A percentile compares a stretch with the other conserved stretches of the same genome.
phyloP scores from a whole-genome alignment of 306 rosid species.

The Sicyos edulis region DNA sequence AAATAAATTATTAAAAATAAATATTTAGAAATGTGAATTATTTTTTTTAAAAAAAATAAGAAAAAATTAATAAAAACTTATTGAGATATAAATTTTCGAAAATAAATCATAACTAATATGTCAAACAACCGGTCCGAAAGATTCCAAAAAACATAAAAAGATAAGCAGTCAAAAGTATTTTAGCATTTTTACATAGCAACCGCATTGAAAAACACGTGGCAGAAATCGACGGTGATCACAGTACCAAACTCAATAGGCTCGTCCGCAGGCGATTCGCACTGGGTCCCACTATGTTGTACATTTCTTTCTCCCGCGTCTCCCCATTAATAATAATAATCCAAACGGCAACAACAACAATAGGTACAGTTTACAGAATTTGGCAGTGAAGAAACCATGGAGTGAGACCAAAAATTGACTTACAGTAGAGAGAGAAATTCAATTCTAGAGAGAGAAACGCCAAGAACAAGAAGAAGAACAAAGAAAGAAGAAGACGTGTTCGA shows the following conservation, averaged over 20 bases:
- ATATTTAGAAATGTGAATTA: no score
- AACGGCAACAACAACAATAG: background rate
- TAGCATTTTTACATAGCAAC: background rate
- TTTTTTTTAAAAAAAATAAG: no score
- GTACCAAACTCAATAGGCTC: background rate
- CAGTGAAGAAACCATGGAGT: background rate
- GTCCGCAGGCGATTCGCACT: background rate
- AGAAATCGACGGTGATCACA: background rate
- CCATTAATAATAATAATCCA: background rate
- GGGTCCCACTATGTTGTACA: background rate
- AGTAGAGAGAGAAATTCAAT: slow-evolving; percentile 3
- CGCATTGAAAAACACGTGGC: slow-evolving; percentile 12
- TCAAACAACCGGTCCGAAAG: no score
- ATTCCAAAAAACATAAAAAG: no score
- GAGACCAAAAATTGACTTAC: background rate
- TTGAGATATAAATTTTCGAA: no score
- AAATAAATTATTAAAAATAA: no score
- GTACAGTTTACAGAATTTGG: background rate
- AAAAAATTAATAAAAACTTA: no score
- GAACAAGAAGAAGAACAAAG: slow-evolving; percentile 4
- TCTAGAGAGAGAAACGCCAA: slow-evolving; percentile 18
- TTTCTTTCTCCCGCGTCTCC: background rate
- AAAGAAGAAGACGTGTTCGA: background rate
- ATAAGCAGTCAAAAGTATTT: background rate
- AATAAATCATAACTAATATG: no score